Evolutionary conservation across 345 rosid species (phyloP), one percentile per base, ranked within the genome.

Genomic region (Syzygium aromaticum): DNA sequence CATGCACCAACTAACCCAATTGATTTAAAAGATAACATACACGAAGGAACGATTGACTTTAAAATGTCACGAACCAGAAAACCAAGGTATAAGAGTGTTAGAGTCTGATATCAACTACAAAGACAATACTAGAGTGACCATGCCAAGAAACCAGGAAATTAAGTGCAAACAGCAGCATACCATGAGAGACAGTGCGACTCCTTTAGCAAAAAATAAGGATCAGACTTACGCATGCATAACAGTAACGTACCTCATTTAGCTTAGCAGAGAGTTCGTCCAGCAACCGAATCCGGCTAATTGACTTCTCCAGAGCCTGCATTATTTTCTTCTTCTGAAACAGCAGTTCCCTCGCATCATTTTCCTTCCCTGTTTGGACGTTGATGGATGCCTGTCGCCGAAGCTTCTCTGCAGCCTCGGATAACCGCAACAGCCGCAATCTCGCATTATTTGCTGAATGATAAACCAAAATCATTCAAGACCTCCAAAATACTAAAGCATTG

Each of bases 321-420:
- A 97, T 95, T 90, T 92, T 97, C 92, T 95, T 94, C 95, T 96
- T 97, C 93, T 97, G 98, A 87, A 91, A 88, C 86, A 96, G 97
- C 40, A 95, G 85, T 28, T 95, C 95, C 89, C 96, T 93, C 10
- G 99, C 98, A 73, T 96, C 98, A 89, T 93, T 90, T 85, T 94
- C 98, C 87, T 92, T 93, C 54, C 98, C 98, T 11, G 89, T 93
- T 84, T 90, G 91, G 88, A 97, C 89, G 89, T 89, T 91, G 16
- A 94, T 84, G 88, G 96, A 91, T 51, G 99, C 99, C 93, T 94
- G 96, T 23, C 91, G 92, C 80, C 91, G 93, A 84, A 96, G 95
- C 90, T 95, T 97, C 93, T 97, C 97, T 25, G 96, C 99, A 7
- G 96, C 97, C 90, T 96, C 96, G 1, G 97, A 94, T 86, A 96